phyloP scores from a whole-genome alignment of 2,329 filamentous ascomycete genomes.

The Amylocarpus encephaloides region DNA sequence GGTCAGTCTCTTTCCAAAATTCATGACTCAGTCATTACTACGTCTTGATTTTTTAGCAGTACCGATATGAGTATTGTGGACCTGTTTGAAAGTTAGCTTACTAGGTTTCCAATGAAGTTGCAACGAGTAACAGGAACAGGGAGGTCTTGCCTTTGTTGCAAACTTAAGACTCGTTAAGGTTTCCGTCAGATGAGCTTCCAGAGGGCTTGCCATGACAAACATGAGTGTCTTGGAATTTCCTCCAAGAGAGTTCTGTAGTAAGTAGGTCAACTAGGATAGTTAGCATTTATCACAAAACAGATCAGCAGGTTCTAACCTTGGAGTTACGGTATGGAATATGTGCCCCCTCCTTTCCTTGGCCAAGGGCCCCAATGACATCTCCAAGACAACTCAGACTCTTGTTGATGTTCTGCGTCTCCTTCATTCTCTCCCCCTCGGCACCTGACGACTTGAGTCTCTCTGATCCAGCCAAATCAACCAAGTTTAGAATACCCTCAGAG shows the following conservation, averaged over 20 bases:
- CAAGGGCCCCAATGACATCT: constrained; percentile 91
- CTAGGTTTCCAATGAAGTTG: neutral
- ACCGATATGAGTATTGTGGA: constrained; percentile 87
- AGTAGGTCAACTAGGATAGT: constrained; percentile 65
- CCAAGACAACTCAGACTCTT: constrained; percentile 86
- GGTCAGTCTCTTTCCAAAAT: too few relatives aligned
- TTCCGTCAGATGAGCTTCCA: constrained; percentile 86
- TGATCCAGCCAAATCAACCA: constrained; percentile 91
- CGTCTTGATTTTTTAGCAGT: constrained; percentile 73
- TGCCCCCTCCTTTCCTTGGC: constrained; percentile 65
- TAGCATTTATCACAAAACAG: constrained; percentile 11
- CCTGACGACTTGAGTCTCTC: constrained; percentile 84
- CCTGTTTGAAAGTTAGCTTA: constrained; percentile 36
- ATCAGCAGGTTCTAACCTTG: constrained; percentile 50
- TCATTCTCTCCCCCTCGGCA: constrained; percentile 78
- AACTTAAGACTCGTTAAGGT: constrained; percentile 93
- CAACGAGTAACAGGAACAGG: neutral
- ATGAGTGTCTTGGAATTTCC: constrained; percentile 97
- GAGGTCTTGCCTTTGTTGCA: constrained; percentile 69
- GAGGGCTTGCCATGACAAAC: constrained; percentile 96
- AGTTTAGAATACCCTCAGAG: constrained; percentile 88
- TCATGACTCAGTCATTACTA: constrained; percentile 35
- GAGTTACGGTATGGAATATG: constrained; percentile 95
- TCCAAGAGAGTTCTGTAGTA: constrained; percentile 89
- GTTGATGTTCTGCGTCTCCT: constrained; percentile 97